Base-by-base conservation (phyloP, 208 protist species). In the Trypanosoma caninum region DNA sequence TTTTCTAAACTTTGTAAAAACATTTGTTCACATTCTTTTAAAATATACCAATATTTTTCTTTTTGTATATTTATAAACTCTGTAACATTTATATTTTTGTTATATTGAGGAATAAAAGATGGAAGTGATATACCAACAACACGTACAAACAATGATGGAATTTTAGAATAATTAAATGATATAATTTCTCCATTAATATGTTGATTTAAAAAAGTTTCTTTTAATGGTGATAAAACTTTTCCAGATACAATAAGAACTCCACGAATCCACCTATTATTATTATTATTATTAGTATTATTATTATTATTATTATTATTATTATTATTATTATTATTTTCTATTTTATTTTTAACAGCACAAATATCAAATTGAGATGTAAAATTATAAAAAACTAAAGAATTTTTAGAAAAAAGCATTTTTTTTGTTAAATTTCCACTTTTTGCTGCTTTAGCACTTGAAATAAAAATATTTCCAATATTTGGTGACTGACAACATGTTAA, bases 361-460 rank as follows among this genome's bases (percentile, higher is more conserved):
- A n/a, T n/a, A n/a, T n/a, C n/a, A n/a, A n/a, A n/a, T n/a, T n/a
- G n/a, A n/a, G n/a, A n/a, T n/a, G n/a, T n/a, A n/a, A n/a, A n/a
- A n/a, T n/a, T n/a, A n/a, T n/a, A n/a, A n/a, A n/a, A n/a, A n/a
- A n/a, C n/a, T n/a, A n/a, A n/a, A n/a, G n/a, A n/a, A n/a, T n/a
- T n/a, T n/a, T 54, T 46, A 33, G 10, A 7, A 33, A 73, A 73
- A 33, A 73, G 53, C n/a, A 74, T 7, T 20, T 34, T 45, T 44
- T 63, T 48, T 13, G 68, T 74, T 33, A 67, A 54, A 45, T 74
- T 74, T 16, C 59, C 59, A 11, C 61, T 30, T 14, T 31, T 22
- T 22, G 68, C 68, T n/a, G 0, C 68, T 28, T 59, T 45, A 14
- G 52, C 53, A 25, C 53, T 67, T 3, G 60, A 58, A n/a, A 74